phyloP scores from a whole-genome alignment of 257 asterid species.

The Solanum neorickii region DNA sequence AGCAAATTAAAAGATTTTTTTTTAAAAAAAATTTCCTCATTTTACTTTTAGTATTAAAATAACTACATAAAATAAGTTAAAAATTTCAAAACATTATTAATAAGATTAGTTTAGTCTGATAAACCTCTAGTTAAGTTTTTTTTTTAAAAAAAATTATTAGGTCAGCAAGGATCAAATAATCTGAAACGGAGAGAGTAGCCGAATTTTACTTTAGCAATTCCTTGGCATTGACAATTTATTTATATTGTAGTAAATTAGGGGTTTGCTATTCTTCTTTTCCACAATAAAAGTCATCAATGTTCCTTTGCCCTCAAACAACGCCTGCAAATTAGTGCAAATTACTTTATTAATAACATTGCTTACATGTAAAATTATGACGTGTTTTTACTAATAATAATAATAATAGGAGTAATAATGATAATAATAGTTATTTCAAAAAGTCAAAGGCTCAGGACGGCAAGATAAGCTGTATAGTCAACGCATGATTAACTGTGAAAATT shows the following conservation, averaged over 20 bases:
- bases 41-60: background rate
- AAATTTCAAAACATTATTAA: background rate
- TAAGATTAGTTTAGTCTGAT: background rate
- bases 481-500: background rate
- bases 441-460: conserved; percentile 13
- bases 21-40: too few species aligned
- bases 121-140: too few species aligned
- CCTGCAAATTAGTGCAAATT: conserved; percentile 1
- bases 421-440: conserved; percentile 1
- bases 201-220: background rate
- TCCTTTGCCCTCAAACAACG: conserved; percentile 36
- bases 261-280: background rate
- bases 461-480: conserved; percentile 13
- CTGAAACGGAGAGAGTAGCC: background rate
- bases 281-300: background rate
- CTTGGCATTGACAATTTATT: background rate
- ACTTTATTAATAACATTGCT: background rate
- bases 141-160: background rate
- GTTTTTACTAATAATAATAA: background rate
- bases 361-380: conserved; percentile 14
- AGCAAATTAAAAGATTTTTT: background rate
- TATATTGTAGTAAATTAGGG: background rate
- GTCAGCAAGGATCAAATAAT: background rate
- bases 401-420: background rate
- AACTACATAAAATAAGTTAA: background rate